phyloP scores from a whole-genome alignment of 495 filamentous ascomycete species.

The Penicillium coffeae region DNA sequence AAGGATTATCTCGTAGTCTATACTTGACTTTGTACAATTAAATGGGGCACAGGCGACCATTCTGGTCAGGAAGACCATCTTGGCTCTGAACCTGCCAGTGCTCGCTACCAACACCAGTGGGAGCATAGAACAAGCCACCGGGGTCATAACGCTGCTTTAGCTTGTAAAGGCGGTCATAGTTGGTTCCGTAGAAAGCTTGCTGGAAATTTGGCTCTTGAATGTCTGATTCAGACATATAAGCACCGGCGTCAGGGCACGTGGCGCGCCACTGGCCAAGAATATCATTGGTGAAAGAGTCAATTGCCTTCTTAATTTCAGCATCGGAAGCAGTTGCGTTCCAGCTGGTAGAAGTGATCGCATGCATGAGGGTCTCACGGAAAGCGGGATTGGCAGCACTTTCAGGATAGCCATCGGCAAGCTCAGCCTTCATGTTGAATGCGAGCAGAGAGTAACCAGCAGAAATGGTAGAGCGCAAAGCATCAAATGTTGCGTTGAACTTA shows the following conservation, averaged over 20 bases:
- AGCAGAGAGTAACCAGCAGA: conserved; percentile 40
- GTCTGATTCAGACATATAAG: conserved; percentile 44
- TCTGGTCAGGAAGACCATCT: conserved; percentile 32
- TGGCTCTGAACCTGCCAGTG: conserved; percentile 37
- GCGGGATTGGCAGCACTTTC: conserved; percentile 51
- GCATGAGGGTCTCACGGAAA: conserved; percentile 50
- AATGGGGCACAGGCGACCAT: conserved; percentile 32
- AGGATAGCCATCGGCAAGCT: conserved; percentile 18
- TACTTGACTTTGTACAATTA: conserved; percentile 1
- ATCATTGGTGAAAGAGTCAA: conserved; percentile 30
- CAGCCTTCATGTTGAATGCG: conserved; percentile 48
- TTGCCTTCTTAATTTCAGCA: conserved; percentile 15
- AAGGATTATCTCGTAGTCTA: not conserved
- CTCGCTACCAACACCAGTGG: conserved; percentile 52
- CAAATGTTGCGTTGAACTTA: conserved; percentile 40
- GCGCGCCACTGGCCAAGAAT: conserved; percentile 51
- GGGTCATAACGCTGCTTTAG: conserved; percentile 57
- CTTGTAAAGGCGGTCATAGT: conserved; percentile 47
- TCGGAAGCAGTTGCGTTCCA: conserved; percentile 19
- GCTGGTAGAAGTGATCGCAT: conserved; percentile 42
- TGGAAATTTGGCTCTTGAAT: conserved; percentile 61
- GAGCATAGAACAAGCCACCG: conserved; percentile 50
- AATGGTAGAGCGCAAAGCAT: conserved; percentile 41
- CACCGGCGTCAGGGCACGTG: conserved; percentile 31
- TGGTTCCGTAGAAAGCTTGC: conserved; percentile 56